phyloP scores from a whole-genome alignment of 2,329 filamentous ascomycete genomes.

The Cercospora janseana region DNA sequence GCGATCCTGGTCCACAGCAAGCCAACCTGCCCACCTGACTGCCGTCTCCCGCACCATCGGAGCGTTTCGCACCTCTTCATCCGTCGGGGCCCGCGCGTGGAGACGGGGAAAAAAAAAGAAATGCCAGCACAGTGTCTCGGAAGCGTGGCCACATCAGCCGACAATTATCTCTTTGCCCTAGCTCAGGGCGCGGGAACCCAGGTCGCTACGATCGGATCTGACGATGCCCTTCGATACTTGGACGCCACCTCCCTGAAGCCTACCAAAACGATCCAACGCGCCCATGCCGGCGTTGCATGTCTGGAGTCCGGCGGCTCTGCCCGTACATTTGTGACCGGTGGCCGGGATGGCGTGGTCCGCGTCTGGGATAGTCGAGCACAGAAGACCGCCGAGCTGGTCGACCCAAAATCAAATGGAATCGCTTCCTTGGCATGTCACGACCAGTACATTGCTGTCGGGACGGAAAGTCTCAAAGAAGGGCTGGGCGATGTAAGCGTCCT shows the following conservation, averaged over 20 bases:
- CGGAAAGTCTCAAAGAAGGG: conserved; percentile 53
- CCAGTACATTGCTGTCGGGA: conserved; percentile 67
- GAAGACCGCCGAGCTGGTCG: conserved; percentile 24
- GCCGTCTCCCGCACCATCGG: too few species aligned
- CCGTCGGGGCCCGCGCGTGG: too few species aligned
- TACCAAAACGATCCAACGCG: conserved; percentile 51
- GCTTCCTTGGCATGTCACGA: conserved; percentile 63
- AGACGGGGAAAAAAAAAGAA: too few species aligned
- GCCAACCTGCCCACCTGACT: too few species aligned
- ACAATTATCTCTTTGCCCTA: conserved; percentile 58
- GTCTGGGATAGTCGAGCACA: conserved; percentile 30
- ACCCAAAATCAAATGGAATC: conserved; percentile 55
- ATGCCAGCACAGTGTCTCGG: conserved; percentile 11
- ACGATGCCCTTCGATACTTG: conserved; percentile 67
- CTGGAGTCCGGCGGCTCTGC: conserved; percentile 47
- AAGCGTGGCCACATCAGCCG: conserved; percentile 9
- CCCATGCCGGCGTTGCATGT: conserved; percentile 64
- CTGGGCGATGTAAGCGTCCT: conserved; percentile 41
- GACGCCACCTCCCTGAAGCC: conserved; percentile 57
- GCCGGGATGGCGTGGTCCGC: conserved; percentile 65
- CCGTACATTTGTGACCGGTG: conserved; percentile 62
- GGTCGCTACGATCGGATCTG: conserved; percentile 65
- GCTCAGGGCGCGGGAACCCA: conserved; percentile 38
- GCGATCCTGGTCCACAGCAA: too few species aligned
- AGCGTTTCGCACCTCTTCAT: too few species aligned